Base-by-base conservation (phyloP, 2,329 filamentous ascomycete species). In the Stagonosporopsis tanaceti region DNA sequence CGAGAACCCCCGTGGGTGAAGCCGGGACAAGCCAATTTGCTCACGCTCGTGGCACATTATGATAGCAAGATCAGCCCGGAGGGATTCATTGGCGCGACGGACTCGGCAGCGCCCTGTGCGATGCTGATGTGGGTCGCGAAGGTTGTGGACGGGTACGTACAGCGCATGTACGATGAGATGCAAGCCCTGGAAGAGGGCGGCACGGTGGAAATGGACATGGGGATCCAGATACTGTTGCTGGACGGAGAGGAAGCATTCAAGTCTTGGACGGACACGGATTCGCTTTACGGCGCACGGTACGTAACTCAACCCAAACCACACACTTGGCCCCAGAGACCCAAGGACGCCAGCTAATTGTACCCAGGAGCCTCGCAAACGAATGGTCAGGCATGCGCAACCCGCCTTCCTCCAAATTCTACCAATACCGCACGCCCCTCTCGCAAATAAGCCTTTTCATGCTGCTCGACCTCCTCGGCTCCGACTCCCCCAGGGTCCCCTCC, bases 211-310 rank as follows among this genome's bases (percentile, higher is more conserved):
- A 90, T 89, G 65, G 87, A 91, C 62, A 88, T 87, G 70, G 94
- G 94, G 0, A 84, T 99, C 32, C 95, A 98, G 79, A 90, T 99
- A 27, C 64, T 99, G 27, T 84, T 99, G 53, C 78, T 99, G 7
- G 95, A 99, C 70, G 95, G 95, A 4, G 95, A 99, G 78, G 95
- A 99, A 77, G 93, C 95, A 0, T 99, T 96, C 77, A 79, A 86
- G 22, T 77, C 76, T 0, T 99, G 95, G 95, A 90, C 87, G 0
- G 85, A 86, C 34, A 85, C 82, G 0, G 95, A 99, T 76, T 96
- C 91, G 5, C 79, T 97, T 4, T 99, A 99, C 69, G 95, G 95
- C 2, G 86, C 94, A 17, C 87, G 92, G 88, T 90, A 80, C 38
- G 81, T 44, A 7, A 7, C 11, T 7, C 6, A 4, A 9, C 2